Conservation (phyloP, 2,329 filamentous ascomycete genomes). For the Rutstroemia sp. region DNA sequence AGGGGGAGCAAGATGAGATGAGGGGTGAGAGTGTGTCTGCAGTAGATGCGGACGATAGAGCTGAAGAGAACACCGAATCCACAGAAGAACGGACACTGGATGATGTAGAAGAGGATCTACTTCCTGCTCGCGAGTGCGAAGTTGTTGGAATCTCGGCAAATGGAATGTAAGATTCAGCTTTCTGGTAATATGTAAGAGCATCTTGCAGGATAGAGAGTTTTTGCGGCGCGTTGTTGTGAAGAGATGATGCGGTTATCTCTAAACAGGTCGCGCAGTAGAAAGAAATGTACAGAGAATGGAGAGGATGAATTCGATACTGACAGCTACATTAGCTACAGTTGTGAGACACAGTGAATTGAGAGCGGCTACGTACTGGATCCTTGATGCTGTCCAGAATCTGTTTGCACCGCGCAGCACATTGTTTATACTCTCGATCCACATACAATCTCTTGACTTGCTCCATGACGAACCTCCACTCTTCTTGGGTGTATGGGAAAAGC, state of each 20-base stretch:
- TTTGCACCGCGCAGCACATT: conserved; percentile 25
- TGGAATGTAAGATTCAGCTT: conserved; percentile 20
- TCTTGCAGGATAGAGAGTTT: conserved; percentile 27
- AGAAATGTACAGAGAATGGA: conserved; percentile 27
- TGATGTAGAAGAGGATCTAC: conserved; percentile 11
- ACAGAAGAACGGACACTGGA: conserved; percentile 24
- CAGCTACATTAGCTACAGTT: conserved; percentile 2
- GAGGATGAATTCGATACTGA: conserved; percentile 21
- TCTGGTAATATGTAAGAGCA: conserved; percentile 21
- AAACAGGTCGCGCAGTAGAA: conserved; percentile 27
- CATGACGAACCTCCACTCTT: conserved; percentile 26
- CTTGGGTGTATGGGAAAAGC: conserved; percentile 20
- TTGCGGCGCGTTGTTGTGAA: conserved; percentile 19
- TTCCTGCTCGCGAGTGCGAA: conserved; percentile 5
- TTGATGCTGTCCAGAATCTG: conserved; percentile 23
- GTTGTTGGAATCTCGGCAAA: conserved; percentile 14
- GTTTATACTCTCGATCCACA: conserved; percentile 23
- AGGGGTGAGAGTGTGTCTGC: conserved; percentile 5
- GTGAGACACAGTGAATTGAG: not conserved
- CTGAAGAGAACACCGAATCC: conserved; percentile 24
- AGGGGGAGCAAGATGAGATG: conserved; percentile 13
- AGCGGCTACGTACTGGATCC: conserved; percentile 21
- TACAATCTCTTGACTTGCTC: conserved; percentile 27
- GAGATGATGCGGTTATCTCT: conserved; percentile 22
- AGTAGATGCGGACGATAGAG: conserved; percentile 14